These are phyloP conservation scores for Wickerhamiella dianesei DNA, from an alignment of 805 yeast genomes.

Conservation along the genomic window DNA sequence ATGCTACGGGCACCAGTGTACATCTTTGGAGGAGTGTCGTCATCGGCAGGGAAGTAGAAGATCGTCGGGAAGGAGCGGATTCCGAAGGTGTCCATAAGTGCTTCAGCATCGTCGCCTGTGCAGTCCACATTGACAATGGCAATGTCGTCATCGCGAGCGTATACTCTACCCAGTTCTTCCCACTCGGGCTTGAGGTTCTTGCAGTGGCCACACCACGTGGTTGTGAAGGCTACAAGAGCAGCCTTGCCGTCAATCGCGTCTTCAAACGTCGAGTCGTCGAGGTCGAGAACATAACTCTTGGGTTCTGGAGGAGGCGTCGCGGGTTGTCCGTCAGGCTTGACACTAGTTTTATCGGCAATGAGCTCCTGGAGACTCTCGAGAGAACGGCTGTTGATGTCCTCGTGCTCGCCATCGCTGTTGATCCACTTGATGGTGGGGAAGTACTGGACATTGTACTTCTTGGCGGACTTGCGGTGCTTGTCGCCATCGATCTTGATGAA, in stretches of 20 bases:
- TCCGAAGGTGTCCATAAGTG: slow-evolving; percentile 30
- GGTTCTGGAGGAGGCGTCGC: neutral
- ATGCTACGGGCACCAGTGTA: slow-evolving; percentile 41
- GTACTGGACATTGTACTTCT: slow-evolving; percentile 41
- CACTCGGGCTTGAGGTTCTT: slow-evolving; percentile 38
- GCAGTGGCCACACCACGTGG: slow-evolving; percentile 53
- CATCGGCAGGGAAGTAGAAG: slow-evolving; percentile 31
- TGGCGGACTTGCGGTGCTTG: slow-evolving; percentile 36
- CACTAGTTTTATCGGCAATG: slow-evolving; percentile 29
- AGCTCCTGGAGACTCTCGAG: slow-evolving; percentile 37
- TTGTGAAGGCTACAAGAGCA: slow-evolving; percentile 42
- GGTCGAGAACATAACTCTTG: slow-evolving; percentile 8
- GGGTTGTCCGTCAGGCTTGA: slow-evolving; percentile 10
- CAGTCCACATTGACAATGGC: slow-evolving; percentile 37
- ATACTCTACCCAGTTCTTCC: slow-evolving; percentile 36
- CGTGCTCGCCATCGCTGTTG: slow-evolving; percentile 35
- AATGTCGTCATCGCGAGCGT: slow-evolving; percentile 29
- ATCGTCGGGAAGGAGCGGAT: slow-evolving; percentile 42
- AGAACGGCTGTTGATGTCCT: slow-evolving; percentile 43
- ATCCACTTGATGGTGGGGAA: slow-evolving; percentile 55
- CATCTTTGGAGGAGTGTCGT: slow-evolving; percentile 14
- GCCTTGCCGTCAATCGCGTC: slow-evolving; percentile 28
- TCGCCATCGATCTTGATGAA: slow-evolving; percentile 51
- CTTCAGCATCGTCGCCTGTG: slow-evolving; percentile 30
- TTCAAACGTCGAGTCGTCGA: slow-evolving; percentile 33